Conservation (phyloP, 495 filamentous ascomycete species). For the Cercophora samala region DNA sequence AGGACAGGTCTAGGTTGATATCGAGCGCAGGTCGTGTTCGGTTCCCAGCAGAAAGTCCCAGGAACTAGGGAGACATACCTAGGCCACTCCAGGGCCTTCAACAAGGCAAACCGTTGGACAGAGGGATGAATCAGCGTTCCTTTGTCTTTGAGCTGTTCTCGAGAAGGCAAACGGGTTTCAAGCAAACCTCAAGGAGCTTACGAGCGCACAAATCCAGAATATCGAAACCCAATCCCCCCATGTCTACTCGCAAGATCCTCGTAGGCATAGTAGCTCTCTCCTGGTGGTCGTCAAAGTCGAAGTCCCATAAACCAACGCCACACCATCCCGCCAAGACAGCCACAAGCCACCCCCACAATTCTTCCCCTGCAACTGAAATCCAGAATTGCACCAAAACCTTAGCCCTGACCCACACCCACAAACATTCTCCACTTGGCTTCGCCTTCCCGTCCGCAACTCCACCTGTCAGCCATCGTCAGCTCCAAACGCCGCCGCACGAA, state of each 20-base stretch:
- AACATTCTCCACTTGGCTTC: conserved; percentile 7
- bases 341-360: conserved; percentile 10
- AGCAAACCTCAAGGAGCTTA: background rate
- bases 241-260: background rate
- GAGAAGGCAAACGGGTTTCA: background rate
- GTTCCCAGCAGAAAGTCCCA: background rate
- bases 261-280: background rate
- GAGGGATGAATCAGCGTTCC: background rate
- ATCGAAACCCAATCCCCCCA: background rate
- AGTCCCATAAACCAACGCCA: background rate
- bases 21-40: conserved; percentile 11
- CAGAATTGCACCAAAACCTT: background rate
- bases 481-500: conserved; percentile 1
- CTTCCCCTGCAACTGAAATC: background rate
- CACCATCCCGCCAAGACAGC: background rate
- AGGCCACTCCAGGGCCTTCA: background rate
- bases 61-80: background rate
- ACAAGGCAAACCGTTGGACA: background rate
- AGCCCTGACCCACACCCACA: conserved; percentile 7
- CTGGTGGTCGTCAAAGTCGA: background rate
- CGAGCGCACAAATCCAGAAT: background rate
- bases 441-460: conserved; percentile 8
- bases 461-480: background rate
- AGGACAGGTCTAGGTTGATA: background rate
- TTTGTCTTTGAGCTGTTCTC: background rate